Evolutionary conservation across 1,139 yeast species (phyloP).

Genomic region (Groenewaldozyma sp.): DNA sequence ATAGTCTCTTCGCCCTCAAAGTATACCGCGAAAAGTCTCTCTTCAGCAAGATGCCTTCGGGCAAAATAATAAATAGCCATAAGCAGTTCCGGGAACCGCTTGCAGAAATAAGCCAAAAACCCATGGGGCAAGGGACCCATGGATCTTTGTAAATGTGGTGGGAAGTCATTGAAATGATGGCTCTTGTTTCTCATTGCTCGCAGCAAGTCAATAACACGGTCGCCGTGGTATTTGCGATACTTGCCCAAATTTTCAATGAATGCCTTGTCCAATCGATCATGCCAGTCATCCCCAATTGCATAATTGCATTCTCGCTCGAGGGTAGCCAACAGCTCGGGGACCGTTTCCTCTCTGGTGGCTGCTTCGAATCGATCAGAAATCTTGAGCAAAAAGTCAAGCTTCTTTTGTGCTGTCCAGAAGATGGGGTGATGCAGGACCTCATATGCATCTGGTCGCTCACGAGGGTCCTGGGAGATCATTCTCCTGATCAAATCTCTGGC

Average conservation of each 20-base stretch:
- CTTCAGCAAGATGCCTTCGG: slow-evolving; percentile 46
- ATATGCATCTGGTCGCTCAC: slow-evolving; percentile 61
- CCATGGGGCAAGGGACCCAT: slow-evolving; percentile 83
- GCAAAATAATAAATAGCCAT: slow-evolving; percentile 69
- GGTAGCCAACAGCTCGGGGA: slow-evolving; percentile 40
- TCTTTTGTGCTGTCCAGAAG: slow-evolving; percentile 72
- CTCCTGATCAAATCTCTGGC: slow-evolving; percentile 59
- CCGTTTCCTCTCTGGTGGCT: slow-evolving; percentile 62
- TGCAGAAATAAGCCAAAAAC: slow-evolving; percentile 65
- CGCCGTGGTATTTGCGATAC: slow-evolving; percentile 77
- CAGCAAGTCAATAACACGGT: slow-evolving; percentile 70
- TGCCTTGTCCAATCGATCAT: slow-evolving; percentile 52
- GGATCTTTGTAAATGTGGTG: slow-evolving; percentile 42
- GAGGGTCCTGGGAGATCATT: slow-evolving; percentile 68
- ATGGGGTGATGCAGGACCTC: slow-evolving; percentile 72
- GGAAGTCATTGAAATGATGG: slow-evolving; percentile 88
- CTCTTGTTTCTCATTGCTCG: slow-evolving; percentile 87
- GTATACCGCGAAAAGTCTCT: slow-evolving; percentile 50
- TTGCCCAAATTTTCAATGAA: slow-evolving; percentile 81
- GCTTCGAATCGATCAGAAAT: slow-evolving; percentile 88
- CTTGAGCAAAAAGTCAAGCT: slow-evolving; percentile 71
- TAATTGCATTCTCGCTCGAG: slow-evolving; percentile 49
- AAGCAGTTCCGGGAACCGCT: slow-evolving; percentile 66
- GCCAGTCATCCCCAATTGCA: slow-evolving; percentile 71
- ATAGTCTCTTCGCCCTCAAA: slow-evolving; percentile 26